Conservation (phyloP, 371 early-diverging fungal species). For the Apophysomyces elegans region DNA sequence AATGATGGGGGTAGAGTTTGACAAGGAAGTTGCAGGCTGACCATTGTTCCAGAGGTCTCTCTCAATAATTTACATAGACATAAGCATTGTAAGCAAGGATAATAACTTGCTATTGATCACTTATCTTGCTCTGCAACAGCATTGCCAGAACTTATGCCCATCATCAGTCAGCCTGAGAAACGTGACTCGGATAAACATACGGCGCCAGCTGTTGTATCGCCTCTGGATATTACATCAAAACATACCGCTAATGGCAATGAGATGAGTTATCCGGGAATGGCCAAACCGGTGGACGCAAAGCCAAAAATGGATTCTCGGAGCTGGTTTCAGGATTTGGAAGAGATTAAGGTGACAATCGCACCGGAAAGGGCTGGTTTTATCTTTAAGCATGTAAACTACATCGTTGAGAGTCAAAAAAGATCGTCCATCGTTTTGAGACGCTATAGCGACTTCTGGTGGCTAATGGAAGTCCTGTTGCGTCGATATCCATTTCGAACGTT, state of each 20-base stretch:
- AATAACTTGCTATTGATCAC: not conserved
- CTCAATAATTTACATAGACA: not conserved
- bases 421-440: constrained; percentile 70
- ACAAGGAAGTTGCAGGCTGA: not conserved
- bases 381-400: constrained; percentile 84
- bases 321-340: constrained; percentile 52
- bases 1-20: not conserved
- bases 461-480: constrained; percentile 68
- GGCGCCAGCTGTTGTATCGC: not conserved
- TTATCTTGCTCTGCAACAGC: not conserved
- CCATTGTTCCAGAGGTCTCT: not conserved
- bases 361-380: constrained; percentile 79
- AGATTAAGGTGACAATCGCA: constrained; percentile 55
- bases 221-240: not conserved
- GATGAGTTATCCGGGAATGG: constrained; percentile 5
- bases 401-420: constrained; percentile 68
- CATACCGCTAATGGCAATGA: not conserved
- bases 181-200: not conserved
- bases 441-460: constrained; percentile 88
- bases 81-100: not conserved
- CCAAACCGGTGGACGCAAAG: constrained; percentile 5
- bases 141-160: not conserved
- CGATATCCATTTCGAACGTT: constrained; percentile 77
- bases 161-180: not conserved
- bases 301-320: constrained; percentile 16